Percentiles rank a stretch among this genome's conserved stretches.
These are phyloP conservation scores for Lophiostoma macrostomum DNA, from an alignment of 495 filamentous ascomycete genomes.

Conservation along the genomic window DNA sequence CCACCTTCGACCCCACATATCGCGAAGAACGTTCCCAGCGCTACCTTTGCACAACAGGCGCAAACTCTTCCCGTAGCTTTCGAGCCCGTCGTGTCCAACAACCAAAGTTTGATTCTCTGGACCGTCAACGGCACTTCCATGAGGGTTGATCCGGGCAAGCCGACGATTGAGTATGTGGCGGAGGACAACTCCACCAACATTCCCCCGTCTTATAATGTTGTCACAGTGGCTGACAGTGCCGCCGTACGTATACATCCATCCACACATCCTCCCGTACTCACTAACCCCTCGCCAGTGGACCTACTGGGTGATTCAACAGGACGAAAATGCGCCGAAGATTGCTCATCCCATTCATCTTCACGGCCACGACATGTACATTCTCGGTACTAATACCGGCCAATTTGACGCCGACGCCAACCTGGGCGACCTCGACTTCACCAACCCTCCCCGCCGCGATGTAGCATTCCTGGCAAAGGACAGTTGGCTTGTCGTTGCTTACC, in stretches of 20 bases:
- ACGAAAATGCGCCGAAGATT: slow-evolving; percentile 27
- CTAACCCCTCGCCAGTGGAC: slow-evolving; percentile 33
- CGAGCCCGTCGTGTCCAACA: slow-evolving; percentile 28
- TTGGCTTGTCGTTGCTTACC: slow-evolving; percentile 39
- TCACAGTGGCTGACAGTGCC: slow-evolving; percentile 28
- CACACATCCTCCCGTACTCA: neutral
- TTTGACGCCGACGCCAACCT: slow-evolving; percentile 23
- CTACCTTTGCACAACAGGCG: slow-evolving; percentile 24
- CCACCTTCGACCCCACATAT: slow-evolving; percentile 14
- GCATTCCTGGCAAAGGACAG: slow-evolving; percentile 33
- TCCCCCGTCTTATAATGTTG: slow-evolving; percentile 34
- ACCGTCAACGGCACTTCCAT: slow-evolving; percentile 41
- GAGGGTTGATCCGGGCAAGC: slow-evolving; percentile 35
- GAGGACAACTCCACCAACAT: slow-evolving; percentile 35
- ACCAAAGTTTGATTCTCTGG: slow-evolving; percentile 38
- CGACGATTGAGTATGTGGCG: slow-evolving; percentile 38
- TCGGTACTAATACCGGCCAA: slow-evolving; percentile 29
- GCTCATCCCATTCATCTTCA: slow-evolving; percentile 42
- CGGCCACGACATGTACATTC: slow-evolving; percentile 38
- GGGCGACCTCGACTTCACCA: slow-evolving; percentile 28
- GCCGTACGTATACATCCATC: neutral
- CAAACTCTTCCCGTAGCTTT: slow-evolving; percentile 35
- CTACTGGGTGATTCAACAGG: slow-evolving; percentile 43
- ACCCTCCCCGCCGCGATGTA: slow-evolving; percentile 37
- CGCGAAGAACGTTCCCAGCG: slow-evolving; percentile 31